A percentile compares a stretch with the other conserved stretches of the same genome.
Evolutionary conservation across 1,139 yeast genomes (phyloP).

Genomic region (Scheffersomyces titani): DNA sequence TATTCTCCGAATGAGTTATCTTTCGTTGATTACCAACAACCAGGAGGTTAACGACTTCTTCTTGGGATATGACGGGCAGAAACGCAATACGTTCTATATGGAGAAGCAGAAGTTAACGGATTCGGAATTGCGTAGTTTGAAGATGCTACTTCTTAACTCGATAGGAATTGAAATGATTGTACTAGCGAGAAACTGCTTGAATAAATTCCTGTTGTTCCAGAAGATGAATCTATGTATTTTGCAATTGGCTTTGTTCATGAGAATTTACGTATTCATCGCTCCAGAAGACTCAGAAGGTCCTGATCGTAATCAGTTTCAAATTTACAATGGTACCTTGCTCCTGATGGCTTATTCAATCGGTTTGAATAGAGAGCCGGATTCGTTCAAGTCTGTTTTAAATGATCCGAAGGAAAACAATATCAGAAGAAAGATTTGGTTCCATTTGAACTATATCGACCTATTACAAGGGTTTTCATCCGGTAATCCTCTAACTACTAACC

Average conservation of each 20-base stretch:
- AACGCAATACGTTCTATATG: neutral
- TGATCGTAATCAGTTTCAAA: constrained; percentile 6
- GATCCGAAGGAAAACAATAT: constrained; percentile 13
- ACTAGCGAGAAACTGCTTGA: neutral
- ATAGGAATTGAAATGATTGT: neutral
- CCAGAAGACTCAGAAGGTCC: constrained; percentile 11
- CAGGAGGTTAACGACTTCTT: constrained; percentile 6
- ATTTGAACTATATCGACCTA: constrained; percentile 25
- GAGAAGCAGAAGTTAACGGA: neutral
- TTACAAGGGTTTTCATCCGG: constrained; percentile 32
- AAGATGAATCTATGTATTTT: constrained; percentile 6
- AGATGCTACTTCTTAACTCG: neutral
- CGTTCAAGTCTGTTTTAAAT: constrained; percentile 7
- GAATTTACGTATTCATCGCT: constrained; percentile 6
- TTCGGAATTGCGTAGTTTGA: neutral
- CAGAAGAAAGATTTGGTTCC: constrained; percentile 19
- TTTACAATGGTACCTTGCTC: constrained; percentile 13
- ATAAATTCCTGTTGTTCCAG: neutral
- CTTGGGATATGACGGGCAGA: neutral
- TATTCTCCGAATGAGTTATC: constrained; percentile 30
- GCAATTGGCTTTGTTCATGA: constrained; percentile 8
- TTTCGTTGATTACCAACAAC: constrained; percentile 25
- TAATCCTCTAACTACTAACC: constrained; percentile 22
- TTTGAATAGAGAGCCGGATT: constrained; percentile 17
- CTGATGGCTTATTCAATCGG: constrained; percentile 17